These are phyloP conservation scores for Bidens hawaiensis DNA, from an alignment of 140 eudicot genomes.

Conservation along the genomic window DNA sequence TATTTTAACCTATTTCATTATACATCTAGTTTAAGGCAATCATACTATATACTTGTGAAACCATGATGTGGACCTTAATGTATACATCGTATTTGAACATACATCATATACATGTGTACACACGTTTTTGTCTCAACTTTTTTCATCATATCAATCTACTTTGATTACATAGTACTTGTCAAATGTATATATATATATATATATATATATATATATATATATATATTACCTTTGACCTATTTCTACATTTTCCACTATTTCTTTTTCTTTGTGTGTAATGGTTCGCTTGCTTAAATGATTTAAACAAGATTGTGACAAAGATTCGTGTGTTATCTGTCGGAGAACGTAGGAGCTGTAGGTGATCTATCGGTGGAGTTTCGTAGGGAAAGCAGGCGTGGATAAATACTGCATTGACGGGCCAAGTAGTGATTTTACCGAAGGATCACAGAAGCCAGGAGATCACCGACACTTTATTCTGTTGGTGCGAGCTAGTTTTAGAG, in stretches of 20 bases:
- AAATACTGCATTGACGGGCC: too few species aligned
- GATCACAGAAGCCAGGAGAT: too few species aligned
- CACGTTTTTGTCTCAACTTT: slow-evolving; percentile 13
- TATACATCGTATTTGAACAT: background rate
- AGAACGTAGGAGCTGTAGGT: too few species aligned
- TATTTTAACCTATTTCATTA: slow-evolving; percentile 14
- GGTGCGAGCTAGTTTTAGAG: too few species aligned
- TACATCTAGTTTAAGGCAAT: slow-evolving; percentile 20
- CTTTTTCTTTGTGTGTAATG: background rate
- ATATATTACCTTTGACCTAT: background rate
- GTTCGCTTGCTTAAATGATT: too few species aligned
- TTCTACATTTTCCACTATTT: background rate
- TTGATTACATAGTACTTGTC: slow-evolving; percentile 8
- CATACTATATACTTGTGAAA: background rate
- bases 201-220: too few species aligned
- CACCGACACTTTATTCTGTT: too few species aligned
- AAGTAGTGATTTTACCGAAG: too few species aligned
- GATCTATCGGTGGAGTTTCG: too few species aligned
- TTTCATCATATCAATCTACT: background rate
- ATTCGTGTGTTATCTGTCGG: too few species aligned
- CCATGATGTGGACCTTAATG: slow-evolving; percentile 18
- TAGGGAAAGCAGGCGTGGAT: too few species aligned
- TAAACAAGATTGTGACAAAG: too few species aligned
- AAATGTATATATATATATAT: slow-evolving; percentile 1
- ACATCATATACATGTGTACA: background rate